phyloP scores from a whole-genome alignment of 257 asterid genomes.

The Plantago elongata region DNA sequence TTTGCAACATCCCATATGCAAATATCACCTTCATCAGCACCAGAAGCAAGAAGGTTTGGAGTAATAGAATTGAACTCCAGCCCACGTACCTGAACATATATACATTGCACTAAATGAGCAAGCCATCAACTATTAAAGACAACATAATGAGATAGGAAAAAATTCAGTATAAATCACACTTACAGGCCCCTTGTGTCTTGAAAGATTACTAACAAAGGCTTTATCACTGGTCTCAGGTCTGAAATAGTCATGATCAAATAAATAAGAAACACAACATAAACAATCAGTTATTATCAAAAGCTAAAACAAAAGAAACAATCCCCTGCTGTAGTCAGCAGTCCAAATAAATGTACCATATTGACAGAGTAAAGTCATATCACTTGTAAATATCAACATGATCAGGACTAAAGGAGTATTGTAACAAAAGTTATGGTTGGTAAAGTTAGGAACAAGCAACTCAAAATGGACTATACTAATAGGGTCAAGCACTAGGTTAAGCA shows the following conservation, averaged over 20 bases:
- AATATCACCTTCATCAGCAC: constrained; percentile 98
- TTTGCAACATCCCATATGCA: constrained; percentile 86
- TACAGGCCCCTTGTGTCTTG: constrained; percentile 66
- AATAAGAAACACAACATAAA: background rate
- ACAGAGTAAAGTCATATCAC: background rate
- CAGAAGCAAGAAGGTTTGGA: constrained; percentile 89
- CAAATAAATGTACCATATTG: background rate
- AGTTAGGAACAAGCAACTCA: no score
- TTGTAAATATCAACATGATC: background rate
- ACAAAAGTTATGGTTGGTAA: background rate
- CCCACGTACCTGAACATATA: constrained; percentile 67
- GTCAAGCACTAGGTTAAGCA: no score
- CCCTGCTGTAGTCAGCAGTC: background rate
- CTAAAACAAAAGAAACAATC: background rate
- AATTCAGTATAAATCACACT: constrained; percentile 23
- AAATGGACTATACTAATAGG: no score
- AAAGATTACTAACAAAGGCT: constrained; percentile 41
- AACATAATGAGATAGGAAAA: background rate
- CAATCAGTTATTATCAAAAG: background rate
- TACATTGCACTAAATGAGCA: no score
- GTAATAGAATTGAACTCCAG: constrained; percentile 72
- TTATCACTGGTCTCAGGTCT: constrained; percentile 37
- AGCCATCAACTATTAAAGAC: background rate
- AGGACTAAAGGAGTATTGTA: background rate
- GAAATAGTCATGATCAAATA: constrained; percentile 9